Evolutionary conservation across 1,284 basidiomycete species (phyloP), one percentile per base, ranked within the genome.

Genomic region (Polyporus tsugae): DNA sequence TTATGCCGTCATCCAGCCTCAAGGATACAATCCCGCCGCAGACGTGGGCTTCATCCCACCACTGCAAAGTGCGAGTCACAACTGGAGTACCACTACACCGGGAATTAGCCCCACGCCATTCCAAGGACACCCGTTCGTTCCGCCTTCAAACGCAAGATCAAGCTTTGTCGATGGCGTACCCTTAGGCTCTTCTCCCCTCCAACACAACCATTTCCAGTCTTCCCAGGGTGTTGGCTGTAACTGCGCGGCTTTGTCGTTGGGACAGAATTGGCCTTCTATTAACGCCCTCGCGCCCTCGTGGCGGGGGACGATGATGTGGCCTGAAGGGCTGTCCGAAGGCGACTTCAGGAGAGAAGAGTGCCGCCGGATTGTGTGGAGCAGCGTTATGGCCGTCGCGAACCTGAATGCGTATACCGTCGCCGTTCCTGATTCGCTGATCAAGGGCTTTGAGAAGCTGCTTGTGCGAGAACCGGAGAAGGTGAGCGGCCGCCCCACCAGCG

Each of bases 281-380:
- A 75, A 79, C 17, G 84, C 87, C 49, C 80, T 87, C 73, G 86
- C 87, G 1, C 91, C 90, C 2, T 74, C 90, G 65, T 92, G 90
- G 91, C 71, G 83, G 29, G 79, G 82, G 60, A 87, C 90, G 3
- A 86, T 90, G 1, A 88, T 85, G 35, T 93, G 91, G 90, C 82
- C 86, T 65, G 76, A 81, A 22, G 89, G 79, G 25, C 89, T 87
- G 86, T 80, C 83, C 33, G 86, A 88, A 53, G 83, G 79, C 1
- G 90, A 93, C 70, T 85, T 92, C 67, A 80, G 83, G 62, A 89
- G 87, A 75, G 92, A 93, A 75, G 89, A 89, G 65, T 88, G 87
- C 72, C 85, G 92, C 29, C 81, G 91, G 46, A 77, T 93, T 29
- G 90, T 88, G 66, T 93, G 92, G 92, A 89, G 87, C 73, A 78